Percentiles rank a stretch among this genome's conserved stretches.
These are phyloP conservation scores for Diutina sp. DNA, from an alignment of 1,139 yeast species.

Conservation along the genomic window DNA sequence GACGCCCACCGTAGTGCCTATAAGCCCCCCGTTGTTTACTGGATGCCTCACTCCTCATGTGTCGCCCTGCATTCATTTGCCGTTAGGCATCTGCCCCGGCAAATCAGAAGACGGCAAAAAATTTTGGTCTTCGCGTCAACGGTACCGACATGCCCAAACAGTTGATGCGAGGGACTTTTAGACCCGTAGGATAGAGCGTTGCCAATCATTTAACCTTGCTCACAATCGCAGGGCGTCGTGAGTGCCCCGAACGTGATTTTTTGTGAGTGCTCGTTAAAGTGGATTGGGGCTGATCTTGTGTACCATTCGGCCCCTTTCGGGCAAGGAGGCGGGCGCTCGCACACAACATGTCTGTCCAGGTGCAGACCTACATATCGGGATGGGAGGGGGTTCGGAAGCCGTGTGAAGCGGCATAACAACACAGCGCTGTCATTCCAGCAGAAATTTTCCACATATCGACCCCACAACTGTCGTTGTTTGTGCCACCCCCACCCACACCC, in stretches of 20 bases:
- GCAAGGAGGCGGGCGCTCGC: background rate
- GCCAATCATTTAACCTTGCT: too few species aligned
- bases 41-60: too few species aligned
- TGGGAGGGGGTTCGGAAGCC: background rate
- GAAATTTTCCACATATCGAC: background rate
- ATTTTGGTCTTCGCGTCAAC: too few species aligned
- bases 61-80: background rate
- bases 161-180: too few species aligned
- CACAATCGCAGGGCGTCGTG: too few species aligned
- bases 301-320: background rate
- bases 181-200: too few species aligned
- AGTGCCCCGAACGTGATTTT: too few species aligned
- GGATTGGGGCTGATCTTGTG: background rate
- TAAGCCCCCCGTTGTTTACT: too few species aligned
- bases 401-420: background rate
- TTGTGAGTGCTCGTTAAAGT: background rate
- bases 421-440: background rate
- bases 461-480: background rate
- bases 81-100: background rate
- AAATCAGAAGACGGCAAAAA: background rate
- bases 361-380: background rate
- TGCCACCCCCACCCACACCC: background rate
- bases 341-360: background rate
- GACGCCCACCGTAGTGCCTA: too few species aligned
- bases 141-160: too few species aligned